Conservation (phyloP, 352 stramenopile genomes). For the Phytophthora niederhauseri region DNA sequence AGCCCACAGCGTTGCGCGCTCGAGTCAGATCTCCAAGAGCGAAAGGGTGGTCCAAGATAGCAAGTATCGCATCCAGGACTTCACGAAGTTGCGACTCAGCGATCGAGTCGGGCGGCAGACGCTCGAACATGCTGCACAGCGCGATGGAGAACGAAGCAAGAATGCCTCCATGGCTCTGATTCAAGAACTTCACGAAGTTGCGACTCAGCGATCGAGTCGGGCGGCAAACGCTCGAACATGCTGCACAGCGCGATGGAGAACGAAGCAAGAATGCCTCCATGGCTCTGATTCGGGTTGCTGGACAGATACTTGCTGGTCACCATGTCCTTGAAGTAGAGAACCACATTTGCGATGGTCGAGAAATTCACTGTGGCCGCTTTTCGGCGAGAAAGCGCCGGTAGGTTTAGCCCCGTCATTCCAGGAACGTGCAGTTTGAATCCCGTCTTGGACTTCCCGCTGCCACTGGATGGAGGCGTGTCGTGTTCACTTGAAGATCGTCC, state of each 20-base stretch:
- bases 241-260: slow-evolving; percentile 76
- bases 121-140: slow-evolving; percentile 80
- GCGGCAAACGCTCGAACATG: slow-evolving; percentile 77
- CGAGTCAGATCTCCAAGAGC: slow-evolving; percentile 72
- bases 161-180: slow-evolving; percentile 76
- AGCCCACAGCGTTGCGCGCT: slow-evolving; percentile 81
- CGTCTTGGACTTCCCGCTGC: slow-evolving; percentile 54
- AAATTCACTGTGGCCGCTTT: slow-evolving; percentile 71
- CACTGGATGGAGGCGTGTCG: slow-evolving; percentile 27
- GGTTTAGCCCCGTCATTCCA: slow-evolving; percentile 61
- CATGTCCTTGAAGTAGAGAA: slow-evolving; percentile 83
- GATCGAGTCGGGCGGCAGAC: slow-evolving; percentile 65
- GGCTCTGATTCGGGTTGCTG: slow-evolving; percentile 49
- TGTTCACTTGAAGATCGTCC: slow-evolving; percentile 33
- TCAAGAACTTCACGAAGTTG: slow-evolving; percentile 78
- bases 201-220: slow-evolving; percentile 61
- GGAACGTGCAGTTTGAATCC: slow-evolving; percentile 80
- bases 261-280: slow-evolving; percentile 74
- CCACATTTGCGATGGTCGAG: slow-evolving; percentile 72
- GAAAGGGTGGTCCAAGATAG: slow-evolving; percentile 77
- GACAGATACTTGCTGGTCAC: slow-evolving; percentile 68
- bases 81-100: slow-evolving; percentile 65
- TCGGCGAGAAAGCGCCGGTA: slow-evolving; percentile 54
- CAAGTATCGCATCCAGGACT: slow-evolving; percentile 68
- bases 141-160: slow-evolving; percentile 75